Conservation (phyloP, 192 early-diverging fungal genomes). For the Geosiphon pyriformis region DNA sequence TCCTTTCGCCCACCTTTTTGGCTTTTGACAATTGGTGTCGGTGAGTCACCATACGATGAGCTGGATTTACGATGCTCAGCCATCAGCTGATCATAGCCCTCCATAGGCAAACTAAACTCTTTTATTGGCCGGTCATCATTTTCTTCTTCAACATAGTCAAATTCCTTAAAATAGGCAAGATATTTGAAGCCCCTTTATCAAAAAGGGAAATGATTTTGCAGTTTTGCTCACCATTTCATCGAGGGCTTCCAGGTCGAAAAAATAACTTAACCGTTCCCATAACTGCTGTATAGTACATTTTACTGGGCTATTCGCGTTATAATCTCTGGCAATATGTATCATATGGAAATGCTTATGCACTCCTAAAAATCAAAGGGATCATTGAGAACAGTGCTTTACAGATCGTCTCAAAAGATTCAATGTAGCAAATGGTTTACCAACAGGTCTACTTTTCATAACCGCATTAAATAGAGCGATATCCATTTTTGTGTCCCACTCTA, state of each 20-base stretch:
- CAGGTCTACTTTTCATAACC: slow-evolving; percentile 38
- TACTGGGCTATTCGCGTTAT: slow-evolving; percentile 33
- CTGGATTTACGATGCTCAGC: slow-evolving; percentile 41
- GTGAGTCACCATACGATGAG: slow-evolving; percentile 24
- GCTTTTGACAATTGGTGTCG: slow-evolving; percentile 19
- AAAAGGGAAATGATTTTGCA: neutral
- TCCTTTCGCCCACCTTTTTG: slow-evolving; percentile 28
- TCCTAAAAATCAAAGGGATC: slow-evolving; percentile 23
- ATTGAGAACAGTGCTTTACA: neutral
- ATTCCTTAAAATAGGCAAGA: slow-evolving; percentile 26
- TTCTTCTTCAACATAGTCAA: slow-evolving; percentile 32
- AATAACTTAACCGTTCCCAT: slow-evolving; percentile 33
- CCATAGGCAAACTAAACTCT: slow-evolving; percentile 42
- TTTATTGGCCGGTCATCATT: slow-evolving; percentile 17
- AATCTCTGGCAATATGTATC: slow-evolving; percentile 33
- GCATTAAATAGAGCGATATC: slow-evolving; percentile 40
- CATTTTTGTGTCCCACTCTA: slow-evolving; percentile 39
- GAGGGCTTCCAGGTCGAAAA: slow-evolving; percentile 35
- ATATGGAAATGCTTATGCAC: slow-evolving; percentile 47
- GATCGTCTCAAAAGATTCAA: neutral
- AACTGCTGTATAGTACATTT: slow-evolving; percentile 35
- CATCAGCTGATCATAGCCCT: slow-evolving; percentile 43
- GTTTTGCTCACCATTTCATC: slow-evolving; percentile 35
- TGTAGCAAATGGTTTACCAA: slow-evolving; percentile 29
- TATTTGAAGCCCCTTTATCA: neutral